These are phyloP conservation scores for Dictyostelium citrinum DNA, from an alignment of 78 protist species.

Conservation along the genomic window DNA sequence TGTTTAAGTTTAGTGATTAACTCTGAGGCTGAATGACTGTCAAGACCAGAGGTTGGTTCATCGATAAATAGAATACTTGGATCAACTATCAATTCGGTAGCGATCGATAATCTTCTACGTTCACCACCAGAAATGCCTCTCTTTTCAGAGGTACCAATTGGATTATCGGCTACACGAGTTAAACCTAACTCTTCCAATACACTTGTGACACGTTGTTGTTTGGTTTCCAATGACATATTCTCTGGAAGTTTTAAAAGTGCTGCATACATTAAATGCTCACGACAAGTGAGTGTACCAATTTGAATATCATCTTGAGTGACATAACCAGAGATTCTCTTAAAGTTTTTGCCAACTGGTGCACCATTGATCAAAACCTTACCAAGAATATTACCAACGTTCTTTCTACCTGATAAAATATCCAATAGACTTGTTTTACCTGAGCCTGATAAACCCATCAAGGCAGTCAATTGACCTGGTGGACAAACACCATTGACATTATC, in stretches of 20 bases:
- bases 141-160: conserved; percentile 86
- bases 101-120: conserved; percentile 82
- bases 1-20: conserved; percentile 41
- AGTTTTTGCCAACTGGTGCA: conserved; percentile 1
- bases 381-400: conserved; percentile 66
- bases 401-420: conserved; percentile 79
- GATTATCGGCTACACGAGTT: conserved; percentile 40
- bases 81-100: conserved; percentile 81
- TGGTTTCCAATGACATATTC: conserved; percentile 1
- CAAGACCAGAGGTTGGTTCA: conserved; percentile 90
- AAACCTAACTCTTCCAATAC: conserved; percentile 81
- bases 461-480: conserved; percentile 70
- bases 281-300: conserved; percentile 83
- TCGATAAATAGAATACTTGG: conserved; percentile 89
- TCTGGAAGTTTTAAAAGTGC: conserved; percentile 77
- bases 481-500: conserved; percentile 65
- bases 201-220: conserved; percentile 17
- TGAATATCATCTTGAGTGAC: conserved; percentile 90
- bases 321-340: conserved; percentile 82
- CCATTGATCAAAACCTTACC: conserved; percentile 76
- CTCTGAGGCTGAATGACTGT: conserved; percentile 76
- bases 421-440: conserved; percentile 78
- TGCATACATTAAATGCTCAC: conserved; percentile 73
- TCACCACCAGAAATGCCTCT: conserved; percentile 97
- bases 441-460: conserved; percentile 80